Base-by-base conservation (phyloP, 352 stramenopile species). In the Pythium folliculosum region DNA sequence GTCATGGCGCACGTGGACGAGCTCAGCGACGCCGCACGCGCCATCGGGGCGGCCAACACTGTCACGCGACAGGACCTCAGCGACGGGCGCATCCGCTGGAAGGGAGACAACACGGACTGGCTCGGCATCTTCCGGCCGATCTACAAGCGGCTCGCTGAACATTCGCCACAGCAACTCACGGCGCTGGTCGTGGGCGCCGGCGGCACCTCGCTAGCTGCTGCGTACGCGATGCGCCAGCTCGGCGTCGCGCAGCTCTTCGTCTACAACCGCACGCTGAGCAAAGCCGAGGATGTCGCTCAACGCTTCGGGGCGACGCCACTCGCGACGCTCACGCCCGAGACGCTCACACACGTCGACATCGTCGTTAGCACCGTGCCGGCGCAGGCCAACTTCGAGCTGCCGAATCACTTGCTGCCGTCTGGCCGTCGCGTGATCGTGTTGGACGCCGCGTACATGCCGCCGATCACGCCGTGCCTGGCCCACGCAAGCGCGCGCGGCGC, bases 21-120 rank as follows among this genome's bases (percentile, higher is more conserved):
- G 30, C 77, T 99, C 49, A 97, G 88, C 22, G 82, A 95, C 51
- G 91, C 96, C n/a, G 97, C 96, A 0, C 77, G 81, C 47, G 80
- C 81, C n/a, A 99, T 99, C 71, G 97, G 97, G n/a, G 98, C 97
- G 43, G 96, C 99, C 40, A 99, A 99, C 82, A 99, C 97, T 13
- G 77, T 99, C 27, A 82, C 98, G 19, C 79, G 88, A 56, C 54
- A 81, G 47, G 81, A 89, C 70, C 69, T 72, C n/a, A 71, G 72
- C 14, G 78, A 72, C 8, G 69, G 19, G n/a, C 55, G 61, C 23
- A 52, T 77, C 57, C 75, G 77, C 65, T 88, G 78, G 83, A 82
- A 77, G 66, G 97, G 97, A 1, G 95, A 99, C 75, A 99, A 99
- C 81, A 99, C 97, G 12, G 97, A 99, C 82, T 99, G 97, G 97